Percentiles rank a stretch among this genome's conserved stretches.
phyloP scores from a whole-genome alignment of 2,329 filamentous ascomycete genomes.

The Magnaporthales sp. region DNA sequence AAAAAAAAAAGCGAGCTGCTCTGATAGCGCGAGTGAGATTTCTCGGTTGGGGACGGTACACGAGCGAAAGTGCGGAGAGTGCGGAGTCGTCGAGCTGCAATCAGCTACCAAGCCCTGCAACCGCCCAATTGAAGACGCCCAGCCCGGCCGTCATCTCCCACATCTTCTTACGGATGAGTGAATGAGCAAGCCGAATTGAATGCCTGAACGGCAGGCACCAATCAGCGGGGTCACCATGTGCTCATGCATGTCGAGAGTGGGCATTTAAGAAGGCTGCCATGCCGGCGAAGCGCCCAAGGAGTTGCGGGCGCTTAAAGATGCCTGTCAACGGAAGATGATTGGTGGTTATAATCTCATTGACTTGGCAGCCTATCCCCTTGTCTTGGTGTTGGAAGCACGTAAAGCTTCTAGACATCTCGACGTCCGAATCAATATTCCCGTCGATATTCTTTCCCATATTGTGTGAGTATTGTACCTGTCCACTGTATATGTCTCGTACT shows the following conservation, averaged over 20 bases:
- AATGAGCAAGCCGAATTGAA: background rate
- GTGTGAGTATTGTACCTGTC: background rate
- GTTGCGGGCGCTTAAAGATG: background rate
- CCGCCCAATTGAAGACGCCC: background rate
- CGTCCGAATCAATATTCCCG: background rate
- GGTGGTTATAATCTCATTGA: background rate
- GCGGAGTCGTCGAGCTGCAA: background rate
- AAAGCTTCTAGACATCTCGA: background rate
- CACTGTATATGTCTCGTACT: background rate
- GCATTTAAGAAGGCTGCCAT: background rate
- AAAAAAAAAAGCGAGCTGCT: background rate
- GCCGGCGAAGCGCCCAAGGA: background rate
- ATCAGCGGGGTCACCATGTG: background rate
- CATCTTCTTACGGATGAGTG: background rate
- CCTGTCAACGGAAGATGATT: background rate
- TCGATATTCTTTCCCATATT: background rate
- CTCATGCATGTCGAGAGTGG: background rate
- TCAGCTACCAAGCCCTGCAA: background rate
- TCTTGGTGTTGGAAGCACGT: background rate
- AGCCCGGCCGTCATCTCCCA: background rate
- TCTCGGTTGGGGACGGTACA: background rate
- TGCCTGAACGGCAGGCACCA: background rate
- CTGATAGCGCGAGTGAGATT: background rate
- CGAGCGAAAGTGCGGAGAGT: background rate
- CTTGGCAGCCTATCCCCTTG: background rate